phyloP scores from a whole-genome alignment of 495 filamentous ascomycete species.

The Neurospora sp. region DNA sequence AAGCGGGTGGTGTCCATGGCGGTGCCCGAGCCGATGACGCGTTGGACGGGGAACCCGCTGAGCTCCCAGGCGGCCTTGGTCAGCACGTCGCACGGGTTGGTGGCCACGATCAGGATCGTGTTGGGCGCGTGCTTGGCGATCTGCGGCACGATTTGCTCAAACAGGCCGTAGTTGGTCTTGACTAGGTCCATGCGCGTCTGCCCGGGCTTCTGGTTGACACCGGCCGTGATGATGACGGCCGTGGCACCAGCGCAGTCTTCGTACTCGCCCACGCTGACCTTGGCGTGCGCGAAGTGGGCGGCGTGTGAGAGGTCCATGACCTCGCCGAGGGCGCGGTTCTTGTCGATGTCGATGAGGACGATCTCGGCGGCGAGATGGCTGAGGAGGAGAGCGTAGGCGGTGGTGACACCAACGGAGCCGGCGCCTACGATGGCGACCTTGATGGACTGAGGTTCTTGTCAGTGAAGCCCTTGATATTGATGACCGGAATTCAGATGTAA shows the following conservation, averaged over 20 bases:
- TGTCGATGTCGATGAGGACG: conserved; percentile 32
- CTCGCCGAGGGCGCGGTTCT: conserved; percentile 25
- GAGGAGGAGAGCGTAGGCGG: conserved; percentile 44
- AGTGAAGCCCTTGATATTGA: neutral
- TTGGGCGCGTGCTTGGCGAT: conserved; percentile 18
- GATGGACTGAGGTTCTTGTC: conserved; percentile 7
- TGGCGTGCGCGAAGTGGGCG: conserved; percentile 25
- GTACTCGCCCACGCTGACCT: conserved; percentile 22
- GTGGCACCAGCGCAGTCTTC: conserved; percentile 39
- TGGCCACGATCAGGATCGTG: conserved; percentile 23
- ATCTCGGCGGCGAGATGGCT: conserved; percentile 42
- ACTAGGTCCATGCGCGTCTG: conserved; percentile 22
- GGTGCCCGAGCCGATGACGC: conserved; percentile 26
- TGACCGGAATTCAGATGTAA: neutral
- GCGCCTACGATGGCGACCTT: conserved; percentile 38
- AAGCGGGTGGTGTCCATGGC: conserved; percentile 25
- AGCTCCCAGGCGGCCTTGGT: conserved; percentile 20
- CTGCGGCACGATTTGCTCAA: conserved; percentile 17
- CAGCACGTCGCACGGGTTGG: conserved; percentile 26
- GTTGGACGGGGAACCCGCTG: conserved; percentile 18
- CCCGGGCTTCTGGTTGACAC: conserved; percentile 26
- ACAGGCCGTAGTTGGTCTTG: conserved; percentile 21
- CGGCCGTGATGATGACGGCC: conserved; percentile 41
- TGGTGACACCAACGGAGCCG: conserved; percentile 44
- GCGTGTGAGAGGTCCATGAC: conserved; percentile 30